These are phyloP conservation scores for Sarocladium kiliense DNA, from an alignment of 2,329 filamentous ascomycete species.

Conservation along the genomic window DNA sequence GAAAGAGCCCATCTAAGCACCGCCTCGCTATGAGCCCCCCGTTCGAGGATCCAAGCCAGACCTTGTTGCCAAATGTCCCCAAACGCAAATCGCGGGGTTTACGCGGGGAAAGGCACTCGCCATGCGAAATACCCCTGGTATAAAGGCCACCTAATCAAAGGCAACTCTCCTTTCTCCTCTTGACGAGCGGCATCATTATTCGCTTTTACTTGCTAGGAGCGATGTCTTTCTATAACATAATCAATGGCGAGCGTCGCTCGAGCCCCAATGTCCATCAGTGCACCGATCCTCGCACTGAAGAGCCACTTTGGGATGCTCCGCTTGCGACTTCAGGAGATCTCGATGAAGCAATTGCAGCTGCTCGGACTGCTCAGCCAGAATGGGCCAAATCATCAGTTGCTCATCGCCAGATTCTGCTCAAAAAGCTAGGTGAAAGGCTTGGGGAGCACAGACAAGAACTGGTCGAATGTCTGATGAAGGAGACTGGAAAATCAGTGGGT, in stretches of 20 bases:
- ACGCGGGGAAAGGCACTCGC: not conserved
- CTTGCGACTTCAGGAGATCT: slow-evolving; percentile 10
- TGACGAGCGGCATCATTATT: not conserved
- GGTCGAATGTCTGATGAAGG: slow-evolving; percentile 3
- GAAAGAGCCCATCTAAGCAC: not conserved
- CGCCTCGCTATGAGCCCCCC: not conserved
- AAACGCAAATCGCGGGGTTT: not conserved
- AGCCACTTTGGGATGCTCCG: slow-evolving; percentile 10
- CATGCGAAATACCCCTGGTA: not conserved
- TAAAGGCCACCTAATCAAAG: not conserved
- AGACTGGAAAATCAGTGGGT: slow-evolving; percentile 10
- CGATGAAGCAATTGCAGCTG: slow-evolving; percentile 8
- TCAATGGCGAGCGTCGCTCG: slow-evolving; percentile 1
- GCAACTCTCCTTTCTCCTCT: not conserved
- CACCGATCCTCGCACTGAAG: slow-evolving; percentile 8
- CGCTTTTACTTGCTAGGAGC: not conserved
- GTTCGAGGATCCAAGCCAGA: not conserved
- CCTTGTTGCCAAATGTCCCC: not conserved
- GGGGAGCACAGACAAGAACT: slow-evolving; percentile 6
- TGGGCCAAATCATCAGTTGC: slow-evolving; percentile 5
- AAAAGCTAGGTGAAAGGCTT: slow-evolving; percentile 10
- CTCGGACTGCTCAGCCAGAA: not conserved
- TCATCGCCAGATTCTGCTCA: slow-evolving; percentile 5
- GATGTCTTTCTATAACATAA: slow-evolving; percentile 6
- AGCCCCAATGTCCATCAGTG: slow-evolving; percentile 5